Conservation (phyloP, 192 early-diverging fungal genomes). For the Coemansia sp. region DNA sequence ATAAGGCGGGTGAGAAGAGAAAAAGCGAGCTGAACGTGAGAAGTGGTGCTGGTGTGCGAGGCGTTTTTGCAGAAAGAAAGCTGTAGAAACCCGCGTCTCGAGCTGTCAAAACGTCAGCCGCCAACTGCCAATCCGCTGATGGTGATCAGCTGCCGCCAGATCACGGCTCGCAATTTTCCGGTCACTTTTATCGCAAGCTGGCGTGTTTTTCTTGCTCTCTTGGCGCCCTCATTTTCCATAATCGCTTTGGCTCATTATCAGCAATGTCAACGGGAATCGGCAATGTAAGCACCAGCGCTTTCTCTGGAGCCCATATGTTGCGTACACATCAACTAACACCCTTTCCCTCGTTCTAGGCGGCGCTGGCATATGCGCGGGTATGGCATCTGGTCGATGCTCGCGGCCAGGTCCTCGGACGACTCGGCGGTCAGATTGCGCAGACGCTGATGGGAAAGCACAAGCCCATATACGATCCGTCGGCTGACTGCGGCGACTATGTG, state of each 20-base stretch:
- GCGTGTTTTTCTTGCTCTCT: background rate
- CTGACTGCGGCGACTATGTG: slow-evolving; percentile 94
- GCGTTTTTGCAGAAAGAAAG: background rate
- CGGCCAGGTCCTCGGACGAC: slow-evolving; percentile 79
- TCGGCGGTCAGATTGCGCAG: slow-evolving; percentile 78
- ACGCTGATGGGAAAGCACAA: slow-evolving; percentile 97
- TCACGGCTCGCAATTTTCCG: background rate
- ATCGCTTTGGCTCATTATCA: background rate
- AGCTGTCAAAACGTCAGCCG: background rate
- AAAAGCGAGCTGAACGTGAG: no score
- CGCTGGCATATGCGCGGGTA: slow-evolving; percentile 78
- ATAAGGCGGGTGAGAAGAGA: no score
- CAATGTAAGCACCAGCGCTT: slow-evolving; percentile 32
- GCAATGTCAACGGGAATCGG: slow-evolving; percentile 50
- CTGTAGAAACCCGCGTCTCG: slow-evolving; percentile 1
- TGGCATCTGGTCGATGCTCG: slow-evolving; percentile 92
- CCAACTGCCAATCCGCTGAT: background rate
- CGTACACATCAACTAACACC: no score
- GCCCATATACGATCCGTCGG: slow-evolving; percentile 83
- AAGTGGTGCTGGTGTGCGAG: no score
- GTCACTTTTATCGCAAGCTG: background rate
- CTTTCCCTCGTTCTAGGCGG: no score
- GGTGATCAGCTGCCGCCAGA: background rate
- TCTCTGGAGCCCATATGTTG: no score
- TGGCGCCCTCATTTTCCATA: background rate